Conservation (phyloP, 2,329 filamentous ascomycete genomes). For the Rutstroemia sp. region DNA sequence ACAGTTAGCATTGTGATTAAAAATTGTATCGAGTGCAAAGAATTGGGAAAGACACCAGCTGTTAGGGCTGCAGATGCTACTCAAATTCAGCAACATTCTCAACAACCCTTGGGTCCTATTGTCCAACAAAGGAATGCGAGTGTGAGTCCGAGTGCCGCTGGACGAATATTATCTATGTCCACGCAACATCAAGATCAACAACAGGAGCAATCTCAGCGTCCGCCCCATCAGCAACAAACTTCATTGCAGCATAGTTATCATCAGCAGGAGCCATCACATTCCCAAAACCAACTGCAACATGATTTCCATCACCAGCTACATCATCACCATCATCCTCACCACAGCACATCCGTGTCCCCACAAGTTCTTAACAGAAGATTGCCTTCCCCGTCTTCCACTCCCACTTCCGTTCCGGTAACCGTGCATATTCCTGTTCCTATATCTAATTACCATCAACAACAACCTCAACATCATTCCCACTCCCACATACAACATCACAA, state of each 20-base stretch:
- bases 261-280: background rate
- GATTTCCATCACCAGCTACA: conserved; percentile 8
- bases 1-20: conserved; percentile 92
- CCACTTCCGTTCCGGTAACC: background rate
- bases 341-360: conserved; percentile 24
- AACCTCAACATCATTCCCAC: background rate
- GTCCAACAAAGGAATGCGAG: conserved; percentile 6
- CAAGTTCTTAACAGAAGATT: conserved; percentile 26
- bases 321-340: conserved; percentile 12
- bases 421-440: background rate
- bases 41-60: conserved; percentile 53
- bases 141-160: conserved; percentile 22
- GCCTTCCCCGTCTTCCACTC: conserved; percentile 14
- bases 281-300: conserved; percentile 1
- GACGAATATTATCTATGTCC: conserved; percentile 19
- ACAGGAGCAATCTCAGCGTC: background rate
- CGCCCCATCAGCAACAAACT: background rate
- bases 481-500: conserved; percentile 3
- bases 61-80: conserved; percentile 18
- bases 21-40: conserved; percentile 85
- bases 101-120: conserved; percentile 1
- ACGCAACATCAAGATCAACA: conserved; percentile 1
- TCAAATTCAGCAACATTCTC: background rate
- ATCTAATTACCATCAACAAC: conserved; percentile 5
- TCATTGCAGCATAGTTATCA: background rate